Evolutionary conservation across 2,329 filamentous ascomycete species (phyloP).

Genomic region (Fusarium marasasianum): DNA sequence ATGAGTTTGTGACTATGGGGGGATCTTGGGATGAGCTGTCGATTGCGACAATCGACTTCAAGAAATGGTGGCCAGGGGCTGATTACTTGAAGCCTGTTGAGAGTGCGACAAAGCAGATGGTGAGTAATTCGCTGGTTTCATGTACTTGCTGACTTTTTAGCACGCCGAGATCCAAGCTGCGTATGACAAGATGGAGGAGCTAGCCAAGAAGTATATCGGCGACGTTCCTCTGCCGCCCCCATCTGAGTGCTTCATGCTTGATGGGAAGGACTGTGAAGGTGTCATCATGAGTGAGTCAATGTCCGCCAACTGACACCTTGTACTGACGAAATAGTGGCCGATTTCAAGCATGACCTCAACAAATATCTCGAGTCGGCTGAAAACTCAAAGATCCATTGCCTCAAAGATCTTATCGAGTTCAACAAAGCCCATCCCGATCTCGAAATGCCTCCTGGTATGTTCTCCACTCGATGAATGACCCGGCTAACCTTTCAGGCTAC

Average conservation of each 20-base stretch:
- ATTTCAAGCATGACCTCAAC: not conserved
- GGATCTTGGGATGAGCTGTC: not conserved
- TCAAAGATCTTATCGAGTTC: not conserved
- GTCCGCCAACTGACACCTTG: not conserved
- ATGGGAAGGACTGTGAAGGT: not conserved
- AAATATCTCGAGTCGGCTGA: not conserved
- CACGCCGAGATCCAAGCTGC: not conserved
- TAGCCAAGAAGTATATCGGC: not conserved
- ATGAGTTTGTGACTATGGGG: not conserved
- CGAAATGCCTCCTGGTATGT: not conserved
- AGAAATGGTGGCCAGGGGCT: not conserved
- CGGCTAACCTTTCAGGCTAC: not conserved
- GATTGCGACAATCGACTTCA: not conserved
- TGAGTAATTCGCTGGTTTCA: rapidly evolving
- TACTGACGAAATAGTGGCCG: not conserved
- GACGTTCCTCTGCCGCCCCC: not conserved
- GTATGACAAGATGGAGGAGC: not conserved
- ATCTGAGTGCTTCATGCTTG: not conserved
- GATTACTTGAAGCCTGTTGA: not conserved
- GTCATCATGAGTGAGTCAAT: not conserved
- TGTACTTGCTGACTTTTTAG: not conserved
- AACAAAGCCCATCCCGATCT: not conserved
- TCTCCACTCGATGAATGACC: rapidly evolving
- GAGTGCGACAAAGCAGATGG: not conserved
- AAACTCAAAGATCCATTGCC: not conserved